These are phyloP conservation scores for Takashimella koratensis DNA, from an alignment of 1,284 basidiomycete genomes.

Conservation along the genomic window DNA sequence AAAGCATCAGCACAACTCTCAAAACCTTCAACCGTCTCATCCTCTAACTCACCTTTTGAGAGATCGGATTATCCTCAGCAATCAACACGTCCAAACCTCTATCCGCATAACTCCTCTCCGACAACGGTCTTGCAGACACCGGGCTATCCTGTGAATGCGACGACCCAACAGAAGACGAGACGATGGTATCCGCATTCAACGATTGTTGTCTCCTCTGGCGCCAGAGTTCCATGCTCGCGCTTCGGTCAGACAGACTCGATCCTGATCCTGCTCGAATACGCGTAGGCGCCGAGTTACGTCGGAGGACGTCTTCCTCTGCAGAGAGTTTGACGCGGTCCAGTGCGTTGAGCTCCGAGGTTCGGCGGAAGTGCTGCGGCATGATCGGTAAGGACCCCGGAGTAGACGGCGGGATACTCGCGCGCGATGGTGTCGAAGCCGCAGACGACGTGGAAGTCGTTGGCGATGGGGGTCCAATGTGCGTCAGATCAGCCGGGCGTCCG, in stretches of 20 bases:
- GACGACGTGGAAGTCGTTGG: conserved; percentile 91
- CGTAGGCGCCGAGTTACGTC: conserved; percentile 83
- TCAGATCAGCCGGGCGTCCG: conserved; percentile 22
- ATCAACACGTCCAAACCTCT: conserved; percentile 84
- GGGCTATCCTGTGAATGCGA: conserved; percentile 16
- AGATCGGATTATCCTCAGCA: conserved; percentile 96
- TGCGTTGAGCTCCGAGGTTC: conserved; percentile 78
- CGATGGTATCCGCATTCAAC: conserved; percentile 14
- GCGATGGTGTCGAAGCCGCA: conserved; percentile 83
- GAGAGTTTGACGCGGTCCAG: conserved; percentile 75
- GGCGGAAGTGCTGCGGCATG: conserved; percentile 59
- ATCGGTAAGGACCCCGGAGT: conserved; percentile 56
- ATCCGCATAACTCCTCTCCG: conserved; percentile 51
- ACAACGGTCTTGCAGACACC: conserved; percentile 7
- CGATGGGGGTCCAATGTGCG: conserved; percentile 52
- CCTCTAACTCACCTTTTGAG: conserved; percentile 59
- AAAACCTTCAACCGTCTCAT: not conserved
- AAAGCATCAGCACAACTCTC: no score
- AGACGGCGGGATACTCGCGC: conserved; percentile 63
- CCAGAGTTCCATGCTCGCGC: conserved; percentile 34
- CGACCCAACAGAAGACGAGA: conserved; percentile 22
- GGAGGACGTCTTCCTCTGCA: conserved; percentile 64
- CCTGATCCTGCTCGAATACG: conserved; percentile 78
- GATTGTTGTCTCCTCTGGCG: conserved; percentile 14
- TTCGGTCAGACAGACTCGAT: conserved; percentile 51